phyloP scores from a whole-genome alignment of 345 rosid genomes.

The Ricinus communis region DNA sequence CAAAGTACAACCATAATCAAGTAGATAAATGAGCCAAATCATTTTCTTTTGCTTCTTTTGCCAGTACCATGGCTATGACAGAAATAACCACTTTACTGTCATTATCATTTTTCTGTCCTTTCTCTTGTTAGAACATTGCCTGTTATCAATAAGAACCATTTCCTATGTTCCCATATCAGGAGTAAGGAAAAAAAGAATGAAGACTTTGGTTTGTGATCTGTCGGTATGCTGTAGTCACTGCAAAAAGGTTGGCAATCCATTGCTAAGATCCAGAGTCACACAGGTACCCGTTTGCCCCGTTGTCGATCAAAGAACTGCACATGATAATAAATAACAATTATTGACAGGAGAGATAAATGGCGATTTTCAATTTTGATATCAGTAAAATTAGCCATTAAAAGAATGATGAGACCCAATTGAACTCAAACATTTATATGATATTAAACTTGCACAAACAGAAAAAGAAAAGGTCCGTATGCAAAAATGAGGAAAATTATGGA shows the following conservation, averaged over 20 bases:
- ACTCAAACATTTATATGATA: not conserved
- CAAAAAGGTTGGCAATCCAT: not conserved
- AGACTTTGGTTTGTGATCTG: not conserved
- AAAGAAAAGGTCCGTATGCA: not conserved
- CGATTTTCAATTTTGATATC: not conserved
- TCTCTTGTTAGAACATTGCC: not conserved
- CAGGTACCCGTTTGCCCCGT: slow-evolving; percentile 30
- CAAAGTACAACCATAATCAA: no score
- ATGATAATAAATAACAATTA: not conserved
- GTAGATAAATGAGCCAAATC: no score
- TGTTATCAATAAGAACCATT: not conserved
- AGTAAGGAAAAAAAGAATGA: not conserved
- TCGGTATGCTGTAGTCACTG: not conserved
- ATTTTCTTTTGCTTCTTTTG: no score
- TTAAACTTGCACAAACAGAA: not conserved
- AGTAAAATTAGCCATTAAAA: not conserved
- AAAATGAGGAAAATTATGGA: not conserved
- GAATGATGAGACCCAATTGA: not conserved
- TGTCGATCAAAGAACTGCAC: slow-evolving; percentile 56
- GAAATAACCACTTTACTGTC: not conserved
- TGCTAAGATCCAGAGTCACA: not conserved
- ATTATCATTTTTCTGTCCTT: not conserved
- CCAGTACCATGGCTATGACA: no score
- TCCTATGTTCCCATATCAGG: not conserved
- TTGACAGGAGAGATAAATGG: not conserved